A percentile compares a stretch with the other conserved stretches of the same genome.
Evolutionary conservation across 495 filamentous ascomycete species (phyloP).

Genomic region (Tuber borchii): DNA sequence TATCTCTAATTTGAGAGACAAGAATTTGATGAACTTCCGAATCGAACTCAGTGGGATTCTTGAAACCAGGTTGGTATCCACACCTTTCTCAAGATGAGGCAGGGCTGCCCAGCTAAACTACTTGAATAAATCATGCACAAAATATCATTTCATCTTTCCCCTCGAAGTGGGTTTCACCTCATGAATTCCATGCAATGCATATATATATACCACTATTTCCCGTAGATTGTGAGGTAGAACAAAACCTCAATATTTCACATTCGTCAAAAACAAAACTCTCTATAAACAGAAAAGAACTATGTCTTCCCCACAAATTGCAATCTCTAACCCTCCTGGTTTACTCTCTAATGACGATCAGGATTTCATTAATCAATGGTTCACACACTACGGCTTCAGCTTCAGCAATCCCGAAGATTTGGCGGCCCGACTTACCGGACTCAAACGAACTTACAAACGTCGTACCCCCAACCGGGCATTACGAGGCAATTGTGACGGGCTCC

Average conservation of each 20-base stretch:
- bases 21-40: background rate
- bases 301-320: background rate
- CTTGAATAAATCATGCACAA: constrained; percentile 4
- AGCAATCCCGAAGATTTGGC: background rate
- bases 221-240: background rate
- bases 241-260: background rate
- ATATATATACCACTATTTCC: background rate
- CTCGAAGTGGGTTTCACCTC: background rate
- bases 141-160: background rate
- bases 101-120: background rate
- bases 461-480: background rate
- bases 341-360: background rate
- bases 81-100: background rate
- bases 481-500: background rate
- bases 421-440: background rate
- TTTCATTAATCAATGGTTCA: background rate
- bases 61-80: background rate
- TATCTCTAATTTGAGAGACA: background rate
- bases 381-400: background rate
- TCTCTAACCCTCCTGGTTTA: background rate
- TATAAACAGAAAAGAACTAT: background rate
- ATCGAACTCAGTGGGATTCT: background rate
- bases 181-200: background rate
- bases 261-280: background rate
- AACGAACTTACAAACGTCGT: background rate